These are phyloP conservation scores for Saprolegnia parasitica DNA, from an alignment of 352 stramenopile species.

Conservation along the genomic window DNA sequence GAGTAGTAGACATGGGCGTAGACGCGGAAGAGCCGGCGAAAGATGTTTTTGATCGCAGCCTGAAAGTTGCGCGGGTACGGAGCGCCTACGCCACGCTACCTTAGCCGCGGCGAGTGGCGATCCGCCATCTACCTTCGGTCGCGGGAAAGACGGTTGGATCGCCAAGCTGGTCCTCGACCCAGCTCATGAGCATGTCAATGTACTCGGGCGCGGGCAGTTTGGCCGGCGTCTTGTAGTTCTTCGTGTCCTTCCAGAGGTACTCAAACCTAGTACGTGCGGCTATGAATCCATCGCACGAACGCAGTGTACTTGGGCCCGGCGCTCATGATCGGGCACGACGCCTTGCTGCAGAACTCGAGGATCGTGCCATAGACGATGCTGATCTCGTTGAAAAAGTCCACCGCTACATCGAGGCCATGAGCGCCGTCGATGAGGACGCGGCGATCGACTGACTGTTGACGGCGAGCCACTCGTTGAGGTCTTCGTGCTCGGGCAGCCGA, in stretches of 20 bases:
- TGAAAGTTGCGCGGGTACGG: constrained; percentile 82
- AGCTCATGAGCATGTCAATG: constrained; percentile 90
- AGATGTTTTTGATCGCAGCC: constrained; percentile 89
- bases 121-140: constrained; percentile 34
- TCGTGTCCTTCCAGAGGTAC: constrained; percentile 84
- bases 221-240: constrained; percentile 62
- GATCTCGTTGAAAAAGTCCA: constrained; percentile 95
- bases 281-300: not conserved
- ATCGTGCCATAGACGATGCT: constrained; percentile 90
- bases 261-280: constrained; percentile 50
- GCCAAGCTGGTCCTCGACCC: constrained; percentile 86
- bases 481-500: constrained; percentile 66
- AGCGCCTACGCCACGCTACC: constrained; percentile 28
- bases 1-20: constrained; percentile 97
- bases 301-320: constrained; percentile 51
- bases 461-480: constrained; percentile 89
- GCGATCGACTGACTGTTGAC: constrained; percentile 68
- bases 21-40: constrained; percentile 93
- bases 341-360: constrained; percentile 67
- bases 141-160: constrained; percentile 75
- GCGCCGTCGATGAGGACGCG: not conserved
- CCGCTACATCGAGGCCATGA: constrained; percentile 39
- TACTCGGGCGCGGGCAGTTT: constrained; percentile 83
- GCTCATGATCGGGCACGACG: constrained; percentile 70
- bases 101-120: not conserved